These are phyloP conservation scores for Trichoderma sp. DNA, from an alignment of 2,329 filamentous ascomycete genomes.

Conservation along the genomic window DNA sequence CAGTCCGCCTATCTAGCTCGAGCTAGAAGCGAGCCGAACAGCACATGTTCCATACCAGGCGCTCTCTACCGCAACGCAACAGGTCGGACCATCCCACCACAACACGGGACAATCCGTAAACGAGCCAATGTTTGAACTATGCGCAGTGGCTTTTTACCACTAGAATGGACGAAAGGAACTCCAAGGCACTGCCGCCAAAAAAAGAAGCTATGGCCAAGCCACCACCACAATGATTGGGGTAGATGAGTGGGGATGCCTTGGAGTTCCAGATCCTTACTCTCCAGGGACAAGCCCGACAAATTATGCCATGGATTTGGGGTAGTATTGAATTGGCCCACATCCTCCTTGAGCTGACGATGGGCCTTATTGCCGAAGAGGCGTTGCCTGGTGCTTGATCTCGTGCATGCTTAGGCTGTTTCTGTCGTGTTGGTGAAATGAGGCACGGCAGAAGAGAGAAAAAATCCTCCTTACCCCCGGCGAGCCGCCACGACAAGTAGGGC, in stretches of 20 bases:
- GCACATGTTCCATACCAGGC: neutral
- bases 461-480: constrained; percentile 5
- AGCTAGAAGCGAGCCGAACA: constrained; percentile 4
- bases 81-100: neutral
- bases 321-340: constrained; percentile 4
- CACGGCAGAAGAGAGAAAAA: neutral
- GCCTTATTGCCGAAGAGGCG: constrained; percentile 18
- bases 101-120: neutral
- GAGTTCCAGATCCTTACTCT: constrained; percentile 17
- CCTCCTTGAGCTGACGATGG: constrained; percentile 18
- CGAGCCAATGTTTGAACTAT: neutral
- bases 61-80: neutral
- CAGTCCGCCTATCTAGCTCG: neutral
- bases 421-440: constrained; percentile 12
- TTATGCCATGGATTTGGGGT: constrained; percentile 15
- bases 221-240: constrained; percentile 7
- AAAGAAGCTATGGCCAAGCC: constrained; percentile 16
- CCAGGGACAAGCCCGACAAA: constrained; percentile 5
- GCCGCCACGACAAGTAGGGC: constrained; percentile 2
- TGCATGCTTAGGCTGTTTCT: constrained; percentile 9
- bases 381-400: constrained; percentile 14
- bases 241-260: neutral
- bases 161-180: constrained; percentile 17
- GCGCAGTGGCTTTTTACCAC: neutral
- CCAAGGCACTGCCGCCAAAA: neutral